Percentiles rank a stretch among this genome's conserved stretches.
Evolutionary conservation across 1,284 basidiomycete species (phyloP).

Genomic region (Violaceomyces palustris): DNA sequence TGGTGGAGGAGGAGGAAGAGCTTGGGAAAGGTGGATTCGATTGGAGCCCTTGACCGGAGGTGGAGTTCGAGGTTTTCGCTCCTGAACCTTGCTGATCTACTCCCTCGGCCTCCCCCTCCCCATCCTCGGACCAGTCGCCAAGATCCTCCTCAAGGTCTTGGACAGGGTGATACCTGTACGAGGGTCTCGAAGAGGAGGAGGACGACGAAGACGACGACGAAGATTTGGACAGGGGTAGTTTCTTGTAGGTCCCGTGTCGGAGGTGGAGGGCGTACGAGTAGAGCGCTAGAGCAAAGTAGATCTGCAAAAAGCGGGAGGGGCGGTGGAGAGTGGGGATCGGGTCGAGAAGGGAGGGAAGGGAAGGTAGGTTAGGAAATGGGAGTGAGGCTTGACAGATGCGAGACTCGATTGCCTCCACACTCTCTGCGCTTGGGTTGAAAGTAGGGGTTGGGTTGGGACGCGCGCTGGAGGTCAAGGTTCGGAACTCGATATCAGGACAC

Average conservation of each 20-base stretch:
- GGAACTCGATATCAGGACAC: conserved; percentile 35
- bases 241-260: conserved; percentile 81
- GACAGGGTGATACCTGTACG: conserved; percentile 32
- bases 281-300: conserved; percentile 83
- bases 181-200: conserved; percentile 11
- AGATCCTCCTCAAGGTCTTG: conserved; percentile 34
- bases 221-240: conserved; percentile 62
- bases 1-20: no score
- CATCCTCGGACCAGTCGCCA: conserved; percentile 33
- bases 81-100: no score
- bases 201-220: conserved; percentile 58
- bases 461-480: not conserved
- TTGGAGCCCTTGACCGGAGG: not conserved
- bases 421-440: no score
- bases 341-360: no score
- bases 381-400: no score
- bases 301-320: no score
- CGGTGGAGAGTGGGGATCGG: no score
- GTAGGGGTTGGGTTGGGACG: not conserved
- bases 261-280: conserved; percentile 94
- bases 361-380: no score
- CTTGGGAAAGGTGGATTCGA: no score
- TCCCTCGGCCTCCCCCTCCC: conserved; percentile 16
- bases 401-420: no score
- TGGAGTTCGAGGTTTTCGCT: conserved; percentile 1